Base-by-base conservation (phyloP, 192 early-diverging fungal species). In the Funneliformis geosporum region DNA sequence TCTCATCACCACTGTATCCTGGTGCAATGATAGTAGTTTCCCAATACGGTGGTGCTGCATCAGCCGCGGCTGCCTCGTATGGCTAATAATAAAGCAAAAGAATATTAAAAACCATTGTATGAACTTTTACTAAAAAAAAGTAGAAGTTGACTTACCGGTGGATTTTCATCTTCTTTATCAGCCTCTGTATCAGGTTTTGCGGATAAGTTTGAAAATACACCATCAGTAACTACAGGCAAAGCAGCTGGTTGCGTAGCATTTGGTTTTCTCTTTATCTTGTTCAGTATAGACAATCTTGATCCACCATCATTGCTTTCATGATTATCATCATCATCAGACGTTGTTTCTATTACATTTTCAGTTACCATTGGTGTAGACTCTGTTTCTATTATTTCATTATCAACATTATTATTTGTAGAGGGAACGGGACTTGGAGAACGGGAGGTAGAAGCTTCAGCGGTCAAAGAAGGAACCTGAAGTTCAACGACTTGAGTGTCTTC, bases 11-110 rank as follows among this genome's bases (percentile, higher is more conserved):
- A 80, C 94, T 90, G 27, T 84, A 81, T 14, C 90, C 90, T 43
- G 92, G 87, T 11, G 90, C 85, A 73, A 94, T 89, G 10, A 93
- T 87, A 12, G 94, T 93, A 0, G 94, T 93, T 83, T 94, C 92
- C 83, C 91, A 90, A 82, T 95, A 95, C 16, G 91, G 87, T 25
- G 95, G 93, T 8, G 93, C 84, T 67, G 89, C 85, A 82, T 95
- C 93, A 38, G 86, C 85, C 40, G 92, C 91, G 16, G 92, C 94
- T 60, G 93, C 91, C 67, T 92, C 90, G 86, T 98, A 98, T 61
- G 83, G 79, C 83, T 84, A 46, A 64, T 38, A 16, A 78, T 2
- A n/a, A 33, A 23, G 33, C 33, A 33, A 18, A 47, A 23, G 3
- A 33, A 44, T 46, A 25, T 39, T 23, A 46, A 18, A 74, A 25